A percentile compares a stretch with the other conserved stretches of the same genome.
phyloP scores from a whole-genome alignment of 495 filamentous ascomycete species.

The Penicillium pancosmium region DNA sequence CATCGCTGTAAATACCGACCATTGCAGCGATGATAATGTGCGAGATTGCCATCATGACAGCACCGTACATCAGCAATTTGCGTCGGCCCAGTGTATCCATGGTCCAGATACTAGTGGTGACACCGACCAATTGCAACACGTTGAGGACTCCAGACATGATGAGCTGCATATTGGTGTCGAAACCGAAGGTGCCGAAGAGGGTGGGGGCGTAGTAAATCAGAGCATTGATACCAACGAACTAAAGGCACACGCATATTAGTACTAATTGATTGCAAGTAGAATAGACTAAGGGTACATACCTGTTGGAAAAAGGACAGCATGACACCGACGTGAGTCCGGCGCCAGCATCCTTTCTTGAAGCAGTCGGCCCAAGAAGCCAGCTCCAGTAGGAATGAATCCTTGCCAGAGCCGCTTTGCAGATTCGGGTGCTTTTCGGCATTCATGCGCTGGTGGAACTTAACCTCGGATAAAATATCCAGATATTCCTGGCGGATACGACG shows the following conservation, averaged over 20 bases:
- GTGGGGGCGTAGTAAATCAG: constrained; percentile 60
- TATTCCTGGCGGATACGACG: constrained; percentile 51
- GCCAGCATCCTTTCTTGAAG: constrained; percentile 55
- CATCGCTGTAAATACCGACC: constrained; percentile 43
- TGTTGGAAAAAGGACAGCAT: constrained; percentile 61
- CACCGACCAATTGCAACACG: constrained; percentile 54
- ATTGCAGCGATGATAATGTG: constrained; percentile 56
- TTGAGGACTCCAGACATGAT: constrained; percentile 64
- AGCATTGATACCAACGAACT: constrained; percentile 55
- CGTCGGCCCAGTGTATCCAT: constrained; percentile 53
- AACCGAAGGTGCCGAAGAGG: constrained; percentile 60
- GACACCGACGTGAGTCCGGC: constrained; percentile 56
- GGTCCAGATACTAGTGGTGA: constrained; percentile 49
- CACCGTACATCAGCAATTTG: constrained; percentile 48
- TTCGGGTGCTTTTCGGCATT: constrained; percentile 49
- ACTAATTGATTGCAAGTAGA: neutral
- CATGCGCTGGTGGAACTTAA: constrained; percentile 51
- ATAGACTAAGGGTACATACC: constrained; percentile 18
- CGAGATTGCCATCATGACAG: constrained; percentile 49
- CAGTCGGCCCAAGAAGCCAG: constrained; percentile 51
- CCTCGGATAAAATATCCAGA: constrained; percentile 54
- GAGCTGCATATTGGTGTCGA: constrained; percentile 57
- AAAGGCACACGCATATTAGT: constrained; percentile 2
- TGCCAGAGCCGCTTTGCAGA: constrained; percentile 36
- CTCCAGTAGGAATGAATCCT: constrained; percentile 41